phyloP scores from a whole-genome alignment of 2,329 filamentous ascomycete species.

The Coniochaeta prunicola region DNA sequence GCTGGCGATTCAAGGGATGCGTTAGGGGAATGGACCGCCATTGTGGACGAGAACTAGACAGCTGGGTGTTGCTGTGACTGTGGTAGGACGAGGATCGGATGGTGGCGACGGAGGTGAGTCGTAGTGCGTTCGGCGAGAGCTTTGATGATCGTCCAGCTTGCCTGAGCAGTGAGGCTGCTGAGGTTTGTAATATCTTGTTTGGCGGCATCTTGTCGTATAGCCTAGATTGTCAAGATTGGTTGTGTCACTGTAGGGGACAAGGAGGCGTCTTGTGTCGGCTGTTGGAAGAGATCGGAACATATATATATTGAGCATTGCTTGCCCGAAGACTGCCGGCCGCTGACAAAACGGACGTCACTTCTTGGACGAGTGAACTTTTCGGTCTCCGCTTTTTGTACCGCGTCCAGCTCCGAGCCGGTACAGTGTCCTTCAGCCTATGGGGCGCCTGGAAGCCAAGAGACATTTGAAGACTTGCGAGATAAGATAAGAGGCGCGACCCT shows the following conservation, averaged over 20 bases:
- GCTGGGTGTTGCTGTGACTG: background rate
- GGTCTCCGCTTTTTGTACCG: background rate
- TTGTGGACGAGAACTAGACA: background rate
- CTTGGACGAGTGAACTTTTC: background rate
- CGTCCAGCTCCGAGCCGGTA: background rate
- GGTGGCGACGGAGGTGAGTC: constrained; percentile 16
- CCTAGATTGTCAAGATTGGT: background rate
- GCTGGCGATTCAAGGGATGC: background rate
- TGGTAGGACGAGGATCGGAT: constrained; percentile 13
- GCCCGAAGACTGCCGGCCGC: constrained; percentile 5
- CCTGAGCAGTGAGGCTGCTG: constrained; percentile 4
- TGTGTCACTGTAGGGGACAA: background rate
- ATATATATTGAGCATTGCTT: background rate
- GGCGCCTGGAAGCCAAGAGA: too few relatives aligned
- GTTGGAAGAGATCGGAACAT: background rate
- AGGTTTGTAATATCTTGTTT: constrained; percentile 12
- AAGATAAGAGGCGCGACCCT: constrained; percentile 10
- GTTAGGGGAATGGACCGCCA: background rate
- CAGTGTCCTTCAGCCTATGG: too few relatives aligned
- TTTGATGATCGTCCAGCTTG: background rate
- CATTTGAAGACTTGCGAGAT: background rate
- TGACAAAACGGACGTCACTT: constrained; percentile 8
- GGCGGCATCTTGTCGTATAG: constrained; percentile 15
- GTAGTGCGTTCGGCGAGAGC: background rate
- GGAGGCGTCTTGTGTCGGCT: background rate